Evolutionary conservation across 768 basidiomycete genomes (phyloP), one percentile per base, ranked within the genome.

Genomic region (Kwoniella mangroviensis): DNA sequence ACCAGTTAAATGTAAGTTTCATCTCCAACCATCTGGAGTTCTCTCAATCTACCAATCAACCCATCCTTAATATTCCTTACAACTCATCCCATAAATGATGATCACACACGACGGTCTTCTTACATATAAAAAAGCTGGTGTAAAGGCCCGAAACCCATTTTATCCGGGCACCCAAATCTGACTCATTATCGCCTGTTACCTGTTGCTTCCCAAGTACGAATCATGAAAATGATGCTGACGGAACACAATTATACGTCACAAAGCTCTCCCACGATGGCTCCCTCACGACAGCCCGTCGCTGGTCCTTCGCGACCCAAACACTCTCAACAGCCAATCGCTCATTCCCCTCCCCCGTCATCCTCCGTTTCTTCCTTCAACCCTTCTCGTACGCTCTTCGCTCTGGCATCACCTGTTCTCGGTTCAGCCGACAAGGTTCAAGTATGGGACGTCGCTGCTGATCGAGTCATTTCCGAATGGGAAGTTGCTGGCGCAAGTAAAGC

Each of bases 91-190:
- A 21, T 49, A 81, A 72, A 69, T 78, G 79, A 81, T 79, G 79
- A 81, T 81, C 70, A 65, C 73, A 73, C 79, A 81, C 79, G 79
- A 81, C 79, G 79, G 79, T 81, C 79, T 81, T 70, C 79, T 79
- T 74, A 80, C 73, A 71, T 65, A 71, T 63, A 69, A 54, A 68
- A 62, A 73, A 61, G 28, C 69, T 78, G 79, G 72, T 78, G 77
- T 77, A 81, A 77, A 78, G 69, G 77, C 77, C 79, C 77, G 77
- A 66, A 66, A 73, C 79, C 79, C 74, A 78, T 77, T 78, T 73
- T 65, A 34, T 62, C 68, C 79, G 79, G 79, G 77, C 79, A 81
- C 54, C 79, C 79, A 73, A 73, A 81, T 81, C 79, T 81, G 79
- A 81, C 61, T 72, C 68, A 42, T 26, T 13, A 19, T 26, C 15